Percentiles rank a stretch among this genome's conserved stretches.
Evolutionary conservation across 139 green algal genomes (phyloP).

Genomic region (Edaphochlamys debaryana): DNA sequence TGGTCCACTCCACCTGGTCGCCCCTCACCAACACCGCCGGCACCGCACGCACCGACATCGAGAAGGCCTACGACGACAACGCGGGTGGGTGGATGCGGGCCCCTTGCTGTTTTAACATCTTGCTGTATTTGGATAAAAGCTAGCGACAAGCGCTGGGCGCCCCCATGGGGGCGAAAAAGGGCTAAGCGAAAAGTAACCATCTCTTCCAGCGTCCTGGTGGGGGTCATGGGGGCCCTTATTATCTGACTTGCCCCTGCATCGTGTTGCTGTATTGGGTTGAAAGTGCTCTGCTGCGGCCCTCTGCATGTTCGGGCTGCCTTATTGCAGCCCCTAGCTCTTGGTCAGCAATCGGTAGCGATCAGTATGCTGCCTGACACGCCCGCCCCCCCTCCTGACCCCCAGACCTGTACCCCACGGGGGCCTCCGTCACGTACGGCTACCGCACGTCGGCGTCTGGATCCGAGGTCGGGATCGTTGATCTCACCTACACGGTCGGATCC

Average conservation of each 20-base stretch:
- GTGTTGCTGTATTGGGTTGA: neutral
- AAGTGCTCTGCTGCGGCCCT: neutral
- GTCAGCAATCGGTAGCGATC: neutral
- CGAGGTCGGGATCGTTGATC: constrained; percentile 13
- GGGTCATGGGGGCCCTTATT: too few relatives aligned
- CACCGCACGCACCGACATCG: neutral
- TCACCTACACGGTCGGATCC: constrained; percentile 17
- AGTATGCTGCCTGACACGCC: too few relatives aligned
- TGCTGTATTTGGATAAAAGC: neutral
- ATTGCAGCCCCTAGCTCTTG: neutral
- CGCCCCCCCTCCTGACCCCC: neutral
- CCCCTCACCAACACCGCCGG: too few relatives aligned
- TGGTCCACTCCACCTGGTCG: too few relatives aligned
- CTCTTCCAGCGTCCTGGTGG: too few relatives aligned
- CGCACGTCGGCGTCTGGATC: neutral
- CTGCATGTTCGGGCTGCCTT: neutral
- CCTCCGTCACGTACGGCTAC: constrained; percentile 17
- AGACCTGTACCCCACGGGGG: constrained; percentile 36
- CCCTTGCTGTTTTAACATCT: neutral
- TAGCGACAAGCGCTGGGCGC: too few relatives aligned
- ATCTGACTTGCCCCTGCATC: too few relatives aligned
- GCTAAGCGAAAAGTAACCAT: too few relatives aligned
- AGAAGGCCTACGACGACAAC: constrained; percentile 9
- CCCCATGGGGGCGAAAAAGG: too few relatives aligned
- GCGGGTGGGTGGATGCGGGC: too few relatives aligned